Conservation (phyloP, 306 rosid genomes). For the Vachellia pachyceras region DNA sequence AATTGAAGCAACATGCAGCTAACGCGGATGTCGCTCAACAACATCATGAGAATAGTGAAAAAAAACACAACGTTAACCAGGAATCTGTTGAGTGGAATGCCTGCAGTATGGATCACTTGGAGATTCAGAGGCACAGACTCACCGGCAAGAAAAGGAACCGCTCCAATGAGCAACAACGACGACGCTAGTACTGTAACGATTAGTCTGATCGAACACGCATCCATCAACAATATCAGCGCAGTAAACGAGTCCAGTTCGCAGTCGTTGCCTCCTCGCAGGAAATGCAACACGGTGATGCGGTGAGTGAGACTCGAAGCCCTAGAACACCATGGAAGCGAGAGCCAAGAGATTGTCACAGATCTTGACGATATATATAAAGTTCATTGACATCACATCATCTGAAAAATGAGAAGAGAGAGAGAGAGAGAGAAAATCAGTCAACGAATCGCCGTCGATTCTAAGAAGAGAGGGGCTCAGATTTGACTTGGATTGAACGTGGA, state of each 20-base stretch:
- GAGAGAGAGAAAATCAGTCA: conserved; percentile 40
- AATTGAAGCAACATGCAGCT: background rate
- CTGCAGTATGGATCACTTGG: background rate
- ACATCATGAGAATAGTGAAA: too few relatives aligned
- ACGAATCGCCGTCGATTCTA: conserved; percentile 57
- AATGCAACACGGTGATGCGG: conserved; percentile 1
- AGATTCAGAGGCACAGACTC: background rate
- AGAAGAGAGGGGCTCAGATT: conserved; percentile 28
- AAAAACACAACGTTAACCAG: background rate
- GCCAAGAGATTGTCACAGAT: background rate
- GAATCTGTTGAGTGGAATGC: background rate
- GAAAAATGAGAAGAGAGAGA: background rate
- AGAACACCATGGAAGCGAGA: conserved; percentile 11
- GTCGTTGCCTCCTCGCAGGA: background rate
- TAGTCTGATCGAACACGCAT: background rate
- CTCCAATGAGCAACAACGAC: conserved; percentile 29
- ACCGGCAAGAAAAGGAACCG: conserved; percentile 39
- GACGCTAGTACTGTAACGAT: background rate
- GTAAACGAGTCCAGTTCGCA: background rate
- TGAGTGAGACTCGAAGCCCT: conserved; percentile 23
- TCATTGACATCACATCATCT: conserved; percentile 15
- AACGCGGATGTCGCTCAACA: too few relatives aligned
- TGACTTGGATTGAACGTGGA: conserved; percentile 32
- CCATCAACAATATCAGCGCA: conserved; percentile 1
- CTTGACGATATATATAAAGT: conserved; percentile 2